phyloP scores from a whole-genome alignment of 306 rosid genomes.

The Quercus berberidifolia region DNA sequence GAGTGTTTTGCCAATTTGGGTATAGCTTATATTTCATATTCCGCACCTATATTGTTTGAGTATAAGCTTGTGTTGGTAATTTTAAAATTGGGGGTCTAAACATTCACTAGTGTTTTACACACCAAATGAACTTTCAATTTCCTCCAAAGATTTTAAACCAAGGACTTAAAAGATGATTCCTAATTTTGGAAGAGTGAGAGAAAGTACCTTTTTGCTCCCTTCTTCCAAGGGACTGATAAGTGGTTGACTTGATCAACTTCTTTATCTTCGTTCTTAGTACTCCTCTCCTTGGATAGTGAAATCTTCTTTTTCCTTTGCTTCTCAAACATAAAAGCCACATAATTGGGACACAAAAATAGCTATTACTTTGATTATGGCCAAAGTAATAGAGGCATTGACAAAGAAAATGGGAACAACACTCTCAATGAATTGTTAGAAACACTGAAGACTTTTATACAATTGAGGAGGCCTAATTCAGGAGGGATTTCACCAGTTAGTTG shows the following conservation, averaged over 20 bases:
- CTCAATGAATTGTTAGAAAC: constrained; percentile 40
- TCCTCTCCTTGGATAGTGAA: neutral
- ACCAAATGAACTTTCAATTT: too few species aligned
- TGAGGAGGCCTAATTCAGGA: constrained; percentile 16
- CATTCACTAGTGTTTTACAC: too few species aligned
- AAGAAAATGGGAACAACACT: constrained; percentile 3
- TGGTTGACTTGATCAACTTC: neutral
- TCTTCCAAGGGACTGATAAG: neutral
- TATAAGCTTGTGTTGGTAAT: too few species aligned
- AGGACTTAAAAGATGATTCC: too few species aligned
- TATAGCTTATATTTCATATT: too few species aligned
- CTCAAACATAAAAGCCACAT: too few species aligned
- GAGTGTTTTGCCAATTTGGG: too few species aligned
- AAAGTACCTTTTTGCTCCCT: constrained; percentile 21
- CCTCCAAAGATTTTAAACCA: too few species aligned
- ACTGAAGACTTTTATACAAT: constrained; percentile 44
- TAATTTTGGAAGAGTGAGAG: neutral
- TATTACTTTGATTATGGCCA: neutral
- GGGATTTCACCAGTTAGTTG: constrained; percentile 66
- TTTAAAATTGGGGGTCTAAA: too few species aligned
- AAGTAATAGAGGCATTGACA: neutral
- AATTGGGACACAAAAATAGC: neutral
- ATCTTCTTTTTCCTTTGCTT: too few species aligned
- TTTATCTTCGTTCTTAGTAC: neutral
- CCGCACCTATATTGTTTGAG: too few species aligned